phyloP scores from a whole-genome alignment of 495 filamentous ascomycete species.

The Tuber umbilicatum region DNA sequence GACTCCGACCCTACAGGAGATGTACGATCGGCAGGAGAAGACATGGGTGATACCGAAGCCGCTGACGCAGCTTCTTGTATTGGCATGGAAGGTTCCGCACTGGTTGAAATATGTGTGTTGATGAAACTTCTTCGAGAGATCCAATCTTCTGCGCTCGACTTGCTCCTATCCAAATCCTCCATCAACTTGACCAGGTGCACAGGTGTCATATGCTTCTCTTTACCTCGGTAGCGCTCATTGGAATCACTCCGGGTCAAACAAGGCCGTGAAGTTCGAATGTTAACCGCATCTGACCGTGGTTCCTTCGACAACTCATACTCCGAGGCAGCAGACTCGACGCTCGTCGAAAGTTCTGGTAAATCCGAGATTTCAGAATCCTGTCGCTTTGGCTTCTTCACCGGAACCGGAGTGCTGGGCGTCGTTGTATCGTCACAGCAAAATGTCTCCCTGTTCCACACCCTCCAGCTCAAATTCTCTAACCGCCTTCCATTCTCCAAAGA shows the following conservation, averaged over 20 bases:
- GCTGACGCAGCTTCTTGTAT: conserved; percentile 6
- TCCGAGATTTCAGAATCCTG: conserved; percentile 46
- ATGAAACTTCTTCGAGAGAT: conserved; percentile 28
- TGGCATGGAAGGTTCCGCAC: conserved; percentile 19
- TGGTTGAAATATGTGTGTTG: conserved; percentile 11
- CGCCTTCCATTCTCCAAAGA: conserved; percentile 88
- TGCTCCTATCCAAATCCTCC: conserved; percentile 38
- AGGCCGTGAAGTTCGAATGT: conserved; percentile 31
- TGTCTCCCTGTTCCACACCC: conserved; percentile 91
- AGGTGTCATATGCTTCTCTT: conserved; percentile 78
- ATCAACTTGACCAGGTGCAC: conserved; percentile 46
- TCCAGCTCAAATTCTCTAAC: conserved; percentile 92
- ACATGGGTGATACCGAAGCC: conserved; percentile 11
- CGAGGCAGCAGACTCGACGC: conserved; percentile 75
- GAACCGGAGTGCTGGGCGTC: conserved; percentile 45
- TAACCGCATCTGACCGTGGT: conserved; percentile 34
- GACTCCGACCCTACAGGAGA: conserved; percentile 42
- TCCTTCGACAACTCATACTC: conserved; percentile 52
- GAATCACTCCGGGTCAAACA: conserved; percentile 38
- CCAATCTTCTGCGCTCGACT: conserved; percentile 35
- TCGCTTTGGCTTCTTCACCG: conserved; percentile 43
- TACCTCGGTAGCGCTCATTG: conserved; percentile 42
- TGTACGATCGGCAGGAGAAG: conserved; percentile 13
- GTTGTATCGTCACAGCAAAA: conserved; percentile 71
- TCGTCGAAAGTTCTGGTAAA: conserved; percentile 81